Evolutionary conservation across 257 asterid species (phyloP).

Genomic region (Nicotiana attenuata): DNA sequence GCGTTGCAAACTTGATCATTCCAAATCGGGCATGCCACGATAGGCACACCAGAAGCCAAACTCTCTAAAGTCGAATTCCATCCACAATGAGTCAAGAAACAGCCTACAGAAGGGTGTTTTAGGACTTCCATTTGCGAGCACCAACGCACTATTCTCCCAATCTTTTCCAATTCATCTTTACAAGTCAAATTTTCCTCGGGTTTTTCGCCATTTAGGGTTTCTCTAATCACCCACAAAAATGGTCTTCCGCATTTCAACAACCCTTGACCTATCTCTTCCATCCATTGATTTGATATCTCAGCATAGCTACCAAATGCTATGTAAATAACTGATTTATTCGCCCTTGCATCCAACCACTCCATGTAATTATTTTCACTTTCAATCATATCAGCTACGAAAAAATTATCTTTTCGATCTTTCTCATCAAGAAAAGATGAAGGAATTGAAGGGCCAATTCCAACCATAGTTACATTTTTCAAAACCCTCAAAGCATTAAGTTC

Average conservation of each 20-base stretch:
- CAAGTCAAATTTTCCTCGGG: slow-evolving; percentile 11
- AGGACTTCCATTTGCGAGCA: slow-evolving; percentile 25
- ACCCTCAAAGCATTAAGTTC: slow-evolving; percentile 6
- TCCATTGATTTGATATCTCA: background rate
- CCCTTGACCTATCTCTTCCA: slow-evolving; percentile 21
- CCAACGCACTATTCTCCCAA: slow-evolving; percentile 23
- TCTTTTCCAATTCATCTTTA: slow-evolving; percentile 11
- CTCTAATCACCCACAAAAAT: slow-evolving; percentile 29
- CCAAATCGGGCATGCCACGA: slow-evolving; percentile 46
- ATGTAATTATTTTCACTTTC: background rate
- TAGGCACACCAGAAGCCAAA: slow-evolving; percentile 35
- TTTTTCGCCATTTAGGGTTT: background rate
- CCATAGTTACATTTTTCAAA: slow-evolving; percentile 1
- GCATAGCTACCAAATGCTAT: slow-evolving; percentile 16
- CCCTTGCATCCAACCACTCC: slow-evolving; percentile 12
- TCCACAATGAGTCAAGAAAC: slow-evolving; percentile 34
- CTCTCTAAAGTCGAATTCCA: slow-evolving; percentile 53
- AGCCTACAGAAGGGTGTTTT: slow-evolving; percentile 21
- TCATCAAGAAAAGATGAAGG: slow-evolving; percentile 12
- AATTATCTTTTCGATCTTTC: slow-evolving; percentile 1
- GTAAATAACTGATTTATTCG: slow-evolving; percentile 14
- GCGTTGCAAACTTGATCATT: slow-evolving; percentile 45
- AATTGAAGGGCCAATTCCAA: slow-evolving; percentile 13
- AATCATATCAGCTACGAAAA: background rate
- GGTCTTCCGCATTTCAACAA: slow-evolving; percentile 18